Conservation (phyloP, 2,329 filamentous ascomycete genomes). For the Pseudohalonectria lignicola region DNA sequence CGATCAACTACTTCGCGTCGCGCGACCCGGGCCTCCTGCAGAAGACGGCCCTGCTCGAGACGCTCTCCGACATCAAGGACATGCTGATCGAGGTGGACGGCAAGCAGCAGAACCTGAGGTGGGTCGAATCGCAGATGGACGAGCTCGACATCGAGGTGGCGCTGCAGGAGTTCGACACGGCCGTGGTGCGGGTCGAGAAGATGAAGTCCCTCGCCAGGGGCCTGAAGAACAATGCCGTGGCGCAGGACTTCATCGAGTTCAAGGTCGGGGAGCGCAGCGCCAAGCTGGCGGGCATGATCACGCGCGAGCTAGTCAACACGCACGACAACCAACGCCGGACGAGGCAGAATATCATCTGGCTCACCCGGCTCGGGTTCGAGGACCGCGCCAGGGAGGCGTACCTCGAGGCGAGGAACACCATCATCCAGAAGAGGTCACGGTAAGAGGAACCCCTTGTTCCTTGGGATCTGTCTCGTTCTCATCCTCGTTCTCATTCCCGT, state of each 20-base stretch:
- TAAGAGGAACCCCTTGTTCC: constrained; percentile 30
- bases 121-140: constrained; percentile 92
- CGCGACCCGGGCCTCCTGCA: constrained; percentile 67
- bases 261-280: constrained; percentile 80
- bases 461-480: no score
- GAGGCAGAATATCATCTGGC: constrained; percentile 71
- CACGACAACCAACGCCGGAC: constrained; percentile 70
- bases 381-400: constrained; percentile 83
- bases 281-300: constrained; percentile 65
- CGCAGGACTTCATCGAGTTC: constrained; percentile 83
- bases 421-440: constrained; percentile 76
- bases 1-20: constrained; percentile 75
- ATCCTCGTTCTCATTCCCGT: no score
- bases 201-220: constrained; percentile 68
- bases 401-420: constrained; percentile 63
- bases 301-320: constrained; percentile 65
- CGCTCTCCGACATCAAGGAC: constrained; percentile 67
- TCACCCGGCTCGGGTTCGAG: constrained; percentile 80
- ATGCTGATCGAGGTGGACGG: constrained; percentile 93
- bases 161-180: constrained; percentile 75
- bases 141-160: constrained; percentile 94
- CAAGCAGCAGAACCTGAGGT: constrained; percentile 89
- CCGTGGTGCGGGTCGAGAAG: constrained; percentile 76
- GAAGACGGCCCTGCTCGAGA: constrained; percentile 71
- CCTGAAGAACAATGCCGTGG: constrained; percentile 75